phyloP scores from a whole-genome alignment of 2,329 filamentous ascomycete genomes.

The Ustilaginoidea virens region DNA sequence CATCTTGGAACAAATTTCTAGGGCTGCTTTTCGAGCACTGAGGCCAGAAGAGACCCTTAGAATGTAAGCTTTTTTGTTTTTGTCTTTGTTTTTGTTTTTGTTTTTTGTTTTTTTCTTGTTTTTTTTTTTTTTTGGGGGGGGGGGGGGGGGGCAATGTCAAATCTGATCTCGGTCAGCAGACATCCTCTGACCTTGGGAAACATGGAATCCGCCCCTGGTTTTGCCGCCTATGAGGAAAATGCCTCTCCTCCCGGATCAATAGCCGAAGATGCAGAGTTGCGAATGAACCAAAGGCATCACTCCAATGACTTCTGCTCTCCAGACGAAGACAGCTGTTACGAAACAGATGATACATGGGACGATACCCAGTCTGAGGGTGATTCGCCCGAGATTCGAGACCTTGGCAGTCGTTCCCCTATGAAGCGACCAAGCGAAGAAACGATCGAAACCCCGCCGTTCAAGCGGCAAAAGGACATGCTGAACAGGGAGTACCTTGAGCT shows the following conservation, averaged over 20 bases:
- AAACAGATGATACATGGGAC: conserved; percentile 4
- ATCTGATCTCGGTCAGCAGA: conserved; percentile 7
- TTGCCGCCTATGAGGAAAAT: conserved; percentile 4
- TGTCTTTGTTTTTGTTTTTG: too few species aligned
- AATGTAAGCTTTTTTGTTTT: too few species aligned
- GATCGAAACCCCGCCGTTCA: conserved; percentile 20
- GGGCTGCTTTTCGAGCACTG: too few species aligned
- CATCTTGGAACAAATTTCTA: too few species aligned
- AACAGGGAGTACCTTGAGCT: conserved; percentile 32
- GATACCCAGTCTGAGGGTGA: too few species aligned
- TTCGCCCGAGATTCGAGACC: too few species aligned
- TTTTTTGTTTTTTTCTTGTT: too few species aligned
- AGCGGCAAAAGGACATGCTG: conserved; percentile 27
- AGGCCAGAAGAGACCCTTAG: too few species aligned
- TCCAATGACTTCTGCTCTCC: neutral
- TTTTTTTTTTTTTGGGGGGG: too few species aligned
- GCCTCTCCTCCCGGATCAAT: too few species aligned
- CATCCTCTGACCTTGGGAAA: conserved; percentile 7
- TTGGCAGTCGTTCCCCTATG: too few species aligned
- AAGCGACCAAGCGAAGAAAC: conserved; percentile 16
- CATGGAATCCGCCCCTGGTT: conserved; percentile 16
- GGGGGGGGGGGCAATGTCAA: conserved; percentile 18
- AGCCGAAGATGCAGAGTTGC: neutral
- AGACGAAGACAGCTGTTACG: conserved; percentile 1
- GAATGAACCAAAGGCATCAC: neutral